Percentiles rank a stretch among this genome's conserved stretches.
Conservation (phyloP, 78 protist species). For the Planoprotostelium fungivorum region DNA sequence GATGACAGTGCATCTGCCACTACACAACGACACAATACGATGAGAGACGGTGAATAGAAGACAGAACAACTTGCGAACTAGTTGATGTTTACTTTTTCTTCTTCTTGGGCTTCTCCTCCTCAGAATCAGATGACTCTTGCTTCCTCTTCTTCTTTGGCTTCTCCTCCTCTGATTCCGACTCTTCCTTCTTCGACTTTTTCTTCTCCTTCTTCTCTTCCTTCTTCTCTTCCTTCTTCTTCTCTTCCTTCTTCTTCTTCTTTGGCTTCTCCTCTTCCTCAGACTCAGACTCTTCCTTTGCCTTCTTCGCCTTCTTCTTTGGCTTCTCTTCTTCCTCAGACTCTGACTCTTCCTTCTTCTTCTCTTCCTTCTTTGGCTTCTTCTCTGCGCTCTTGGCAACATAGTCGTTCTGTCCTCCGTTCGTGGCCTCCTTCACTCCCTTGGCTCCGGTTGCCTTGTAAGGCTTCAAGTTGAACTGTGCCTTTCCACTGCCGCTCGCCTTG, state of each 20-base stretch:
- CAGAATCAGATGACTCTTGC: neutral
- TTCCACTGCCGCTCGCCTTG: neutral
- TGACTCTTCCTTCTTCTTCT: constrained; percentile 7
- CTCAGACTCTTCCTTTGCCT: constrained; percentile 5
- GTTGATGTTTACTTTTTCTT: constrained; percentile 14
- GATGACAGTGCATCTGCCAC: too few species aligned
- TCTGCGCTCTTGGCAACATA: constrained; percentile 18
- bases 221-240: constrained; percentile 21
- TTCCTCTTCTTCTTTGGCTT: constrained; percentile 19
- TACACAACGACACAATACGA: too few species aligned
- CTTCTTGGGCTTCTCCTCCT: constrained; percentile 6
- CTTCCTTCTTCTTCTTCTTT: constrained; percentile 16
- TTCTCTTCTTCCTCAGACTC: constrained; percentile 13
- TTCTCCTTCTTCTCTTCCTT: constrained; percentile 22
- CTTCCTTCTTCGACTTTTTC: constrained; percentile 5
- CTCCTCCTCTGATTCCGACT: constrained; percentile 12
- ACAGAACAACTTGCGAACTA: too few species aligned
- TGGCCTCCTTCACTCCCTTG: constrained; percentile 1
- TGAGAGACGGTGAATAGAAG: too few species aligned
- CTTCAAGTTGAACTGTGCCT: neutral
- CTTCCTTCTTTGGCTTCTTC: constrained; percentile 45
- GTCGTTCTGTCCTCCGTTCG: constrained; percentile 5
- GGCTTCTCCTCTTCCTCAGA: constrained; percentile 12
- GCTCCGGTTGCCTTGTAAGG: constrained; percentile 9
- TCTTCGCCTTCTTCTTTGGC: constrained; percentile 5